Percentiles rank a stretch among this genome's conserved stretches.
Evolutionary conservation across 768 basidiomycete genomes (phyloP).

Genomic region (Leccinellum luteum): DNA sequence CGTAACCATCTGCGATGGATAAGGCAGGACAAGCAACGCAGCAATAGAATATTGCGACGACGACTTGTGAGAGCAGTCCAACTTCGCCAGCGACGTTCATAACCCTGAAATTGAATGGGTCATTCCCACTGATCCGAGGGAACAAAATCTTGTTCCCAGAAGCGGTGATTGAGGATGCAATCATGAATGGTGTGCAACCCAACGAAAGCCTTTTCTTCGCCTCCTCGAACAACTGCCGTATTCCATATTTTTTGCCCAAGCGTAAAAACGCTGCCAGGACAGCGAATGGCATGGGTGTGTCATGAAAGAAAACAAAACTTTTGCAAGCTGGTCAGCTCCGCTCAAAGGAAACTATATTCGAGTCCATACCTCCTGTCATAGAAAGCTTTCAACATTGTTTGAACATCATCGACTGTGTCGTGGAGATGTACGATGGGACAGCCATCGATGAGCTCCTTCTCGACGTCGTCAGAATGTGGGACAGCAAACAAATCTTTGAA

Average conservation of each 20-base stretch:
- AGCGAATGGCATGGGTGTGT: slow-evolving; percentile 9
- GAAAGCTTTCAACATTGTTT: slow-evolving; percentile 17
- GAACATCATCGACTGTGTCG: slow-evolving; percentile 13
- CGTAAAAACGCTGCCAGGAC: slow-evolving; percentile 11
- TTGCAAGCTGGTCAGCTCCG: background rate
- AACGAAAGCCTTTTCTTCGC: slow-evolving; percentile 4
- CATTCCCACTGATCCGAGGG: slow-evolving; percentile 4
- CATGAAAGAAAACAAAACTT: slow-evolving; percentile 8
- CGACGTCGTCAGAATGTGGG: slow-evolving; percentile 1
- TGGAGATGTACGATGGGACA: slow-evolving; percentile 22
- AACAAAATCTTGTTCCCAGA: background rate
- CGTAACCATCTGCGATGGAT: slow-evolving; percentile 11
- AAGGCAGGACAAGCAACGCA: slow-evolving; percentile 6
- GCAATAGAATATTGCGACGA: slow-evolving; percentile 2
- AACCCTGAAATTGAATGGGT: slow-evolving; percentile 12
- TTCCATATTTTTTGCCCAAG: slow-evolving; percentile 15
- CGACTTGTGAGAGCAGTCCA: background rate
- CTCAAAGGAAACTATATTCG: background rate
- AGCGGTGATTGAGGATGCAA: background rate
- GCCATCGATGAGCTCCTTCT: slow-evolving; percentile 11
- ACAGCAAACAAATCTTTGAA: slow-evolving; percentile 31
- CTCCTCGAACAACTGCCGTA: slow-evolving; percentile 12
- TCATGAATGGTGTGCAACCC: background rate
- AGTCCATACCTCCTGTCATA: slow-evolving; percentile 16
- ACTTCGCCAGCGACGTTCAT: slow-evolving; percentile 15